Percentiles rank a stretch among this genome's conserved stretches.
Conservation (phyloP, 169 alveolate genomes). For the Nephromyces sp. region DNA sequence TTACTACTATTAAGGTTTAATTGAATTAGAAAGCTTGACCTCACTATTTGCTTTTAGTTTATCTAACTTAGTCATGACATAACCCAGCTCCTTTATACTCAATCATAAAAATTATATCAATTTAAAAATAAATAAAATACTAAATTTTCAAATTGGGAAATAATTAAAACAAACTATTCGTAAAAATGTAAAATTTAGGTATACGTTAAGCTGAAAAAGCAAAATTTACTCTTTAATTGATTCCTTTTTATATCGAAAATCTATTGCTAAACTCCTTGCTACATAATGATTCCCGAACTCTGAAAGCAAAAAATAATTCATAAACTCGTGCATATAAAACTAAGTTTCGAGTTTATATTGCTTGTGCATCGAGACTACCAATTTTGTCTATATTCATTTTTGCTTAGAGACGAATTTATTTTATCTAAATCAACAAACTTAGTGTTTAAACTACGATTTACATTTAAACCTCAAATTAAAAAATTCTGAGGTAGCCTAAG, state of each 20-base stretch:
- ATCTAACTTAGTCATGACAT: no score
- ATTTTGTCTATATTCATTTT: neutral
- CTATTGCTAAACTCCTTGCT: constrained; percentile 12
- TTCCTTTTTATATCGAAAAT: constrained; percentile 9
- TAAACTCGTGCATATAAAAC: neutral
- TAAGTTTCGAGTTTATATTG: neutral
- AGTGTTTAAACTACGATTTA: neutral
- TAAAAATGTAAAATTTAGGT: no score
- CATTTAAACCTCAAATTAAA: neutral
- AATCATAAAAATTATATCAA: no score
- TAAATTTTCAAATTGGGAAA: no score
- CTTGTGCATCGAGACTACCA: neutral
- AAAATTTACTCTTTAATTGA: no score
- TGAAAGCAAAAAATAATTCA: neutral
- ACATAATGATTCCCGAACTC: constrained; percentile 11
- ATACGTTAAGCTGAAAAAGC: no score
- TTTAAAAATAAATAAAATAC: no score
- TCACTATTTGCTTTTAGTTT: no score
- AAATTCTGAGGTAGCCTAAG: neutral
- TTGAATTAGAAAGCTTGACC: no score
- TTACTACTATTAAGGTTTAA: no score
- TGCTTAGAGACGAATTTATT: neutral
- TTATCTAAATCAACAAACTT: neutral
- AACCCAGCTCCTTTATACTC: no score
- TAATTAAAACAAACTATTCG: no score